A percentile compares a stretch with the other conserved stretches of the same genome.
phyloP scores from a whole-genome alignment of 2,329 filamentous ascomycete species.

The Penicillium sp. region DNA sequence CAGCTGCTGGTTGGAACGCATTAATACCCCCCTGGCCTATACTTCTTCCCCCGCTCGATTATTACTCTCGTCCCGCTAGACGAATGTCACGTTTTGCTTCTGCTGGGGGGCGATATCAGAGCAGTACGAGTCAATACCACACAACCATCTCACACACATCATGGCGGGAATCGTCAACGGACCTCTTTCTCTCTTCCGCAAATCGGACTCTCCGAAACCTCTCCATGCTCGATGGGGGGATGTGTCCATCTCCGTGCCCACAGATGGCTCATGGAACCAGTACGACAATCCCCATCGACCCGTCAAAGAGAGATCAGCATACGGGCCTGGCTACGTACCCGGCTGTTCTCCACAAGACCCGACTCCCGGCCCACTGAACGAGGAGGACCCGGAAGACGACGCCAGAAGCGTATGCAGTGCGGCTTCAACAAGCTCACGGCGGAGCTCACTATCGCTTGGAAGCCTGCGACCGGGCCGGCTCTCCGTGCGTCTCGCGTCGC shows the following conservation, averaged over 20 bases:
- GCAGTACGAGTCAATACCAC: not conserved
- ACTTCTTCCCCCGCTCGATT: not conserved
- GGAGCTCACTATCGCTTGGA: conserved; percentile 18
- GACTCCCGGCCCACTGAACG: not conserved
- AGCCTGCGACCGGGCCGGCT: conserved; percentile 22
- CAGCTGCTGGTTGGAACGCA: conserved; percentile 2
- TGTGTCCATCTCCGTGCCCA: conserved; percentile 30
- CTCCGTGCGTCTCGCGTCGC: conserved; percentile 23
- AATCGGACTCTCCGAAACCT: conserved; percentile 19
- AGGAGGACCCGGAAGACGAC: conserved; percentile 10
- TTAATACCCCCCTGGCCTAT: conserved; percentile 1
- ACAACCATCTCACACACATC: not conserved
- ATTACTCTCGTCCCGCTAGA: not conserved
- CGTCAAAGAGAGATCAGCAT: conserved; percentile 12
- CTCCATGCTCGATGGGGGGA: conserved; percentile 37
- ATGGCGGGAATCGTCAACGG: conserved; percentile 26
- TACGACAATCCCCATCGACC: conserved; percentile 23
- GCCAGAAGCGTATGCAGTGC: conserved; percentile 2
- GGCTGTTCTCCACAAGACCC: conserved; percentile 12
- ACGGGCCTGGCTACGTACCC: conserved; percentile 27
- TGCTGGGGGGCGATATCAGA: not conserved
- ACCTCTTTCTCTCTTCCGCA: conserved; percentile 28
- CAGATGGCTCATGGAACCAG: conserved; percentile 34
- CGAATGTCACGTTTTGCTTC: conserved; percentile 8
- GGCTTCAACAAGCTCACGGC: conserved; percentile 4